Evolutionary conservation across 2,329 filamentous ascomycete genomes (phyloP), one percentile per base, ranked within the genome.

Genomic region (Colletotrichum ledebouriae): DNA sequence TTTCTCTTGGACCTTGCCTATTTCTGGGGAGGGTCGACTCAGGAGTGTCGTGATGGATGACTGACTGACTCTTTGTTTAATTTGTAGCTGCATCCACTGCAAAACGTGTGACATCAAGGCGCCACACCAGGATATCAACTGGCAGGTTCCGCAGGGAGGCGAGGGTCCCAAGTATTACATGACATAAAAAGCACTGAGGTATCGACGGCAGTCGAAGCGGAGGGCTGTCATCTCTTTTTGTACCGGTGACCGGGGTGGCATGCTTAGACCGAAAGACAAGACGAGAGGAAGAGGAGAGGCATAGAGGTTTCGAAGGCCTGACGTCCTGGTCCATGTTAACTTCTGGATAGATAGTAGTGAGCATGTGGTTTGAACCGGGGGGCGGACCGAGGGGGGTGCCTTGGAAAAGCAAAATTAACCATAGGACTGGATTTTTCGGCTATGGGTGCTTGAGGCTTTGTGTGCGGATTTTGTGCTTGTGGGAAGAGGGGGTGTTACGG

Each of bases 51-150:
- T 56, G 44, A 29, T 22, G 39, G 37, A 17, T 34, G 22, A 17
- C 33, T 39, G 37, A 52, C 64, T 65, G 39, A 65, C 65, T 59
- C 17, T 29, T 29, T 39, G 33, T 29, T 29, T 12, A 20, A 4
- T 17, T 3, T 58, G 46, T 73, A 97, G 94, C 82, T 99, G 96
- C 79, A 97, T 99, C 72, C 96, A 99, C 82, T 99, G 96, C 87
- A 99, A 99, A 87, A 99, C 96, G 13, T 99, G 96, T 79, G 96
- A 99, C 80, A 99, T 99, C 83, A 99, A 99, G 84, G 95, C 94
- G 15, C 96, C 96, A 7, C 89, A 91, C 71, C 96, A 99, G 83
- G 96, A 98, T 77, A 98, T 99, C 81, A 98, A 97, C 80, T 97
- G 94, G 94, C 89, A 94, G 74, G 96, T 96, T 37, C 96, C 96